Percentiles rank a stretch among this genome's conserved stretches.
phyloP scores from a whole-genome alignment of 2,329 filamentous ascomycete genomes.

The Epichloe baconii region DNA sequence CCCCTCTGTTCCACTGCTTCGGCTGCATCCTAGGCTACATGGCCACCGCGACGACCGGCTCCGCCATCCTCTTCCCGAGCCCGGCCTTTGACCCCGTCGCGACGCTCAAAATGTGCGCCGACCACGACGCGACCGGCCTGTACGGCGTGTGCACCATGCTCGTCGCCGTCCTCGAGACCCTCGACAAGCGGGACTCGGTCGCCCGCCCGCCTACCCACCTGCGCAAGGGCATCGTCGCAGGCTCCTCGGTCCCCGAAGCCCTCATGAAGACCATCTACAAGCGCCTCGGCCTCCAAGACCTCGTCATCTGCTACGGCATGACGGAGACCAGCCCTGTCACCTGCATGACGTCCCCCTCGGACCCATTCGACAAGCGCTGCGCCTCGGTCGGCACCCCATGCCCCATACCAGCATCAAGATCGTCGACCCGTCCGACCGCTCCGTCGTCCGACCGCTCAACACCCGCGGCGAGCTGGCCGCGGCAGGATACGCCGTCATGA shows the following conservation, averaged over 20 bases:
- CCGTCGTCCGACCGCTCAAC: conserved; percentile 50
- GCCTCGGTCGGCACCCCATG: conserved; percentile 66
- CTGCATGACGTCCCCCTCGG: conserved; percentile 70
- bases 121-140: conserved; percentile 47
- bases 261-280: conserved; percentile 67
- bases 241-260: conserved; percentile 68
- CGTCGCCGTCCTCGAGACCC: conserved; percentile 67
- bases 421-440: conserved; percentile 53
- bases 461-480: conserved; percentile 70
- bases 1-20: conserved; percentile 88
- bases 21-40: conserved; percentile 88
- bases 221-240: conserved; percentile 83
- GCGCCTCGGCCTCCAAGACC: conserved; percentile 60
- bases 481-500: conserved; percentile 78
- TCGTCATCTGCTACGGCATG: conserved; percentile 96
- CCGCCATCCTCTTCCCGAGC: conserved; percentile 70
- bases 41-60: conserved; percentile 73
- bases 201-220: conserved; percentile 27
- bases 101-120: conserved; percentile 44
- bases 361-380: conserved; percentile 61
- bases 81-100: conserved; percentile 77
- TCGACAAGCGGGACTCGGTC: conserved; percentile 32
- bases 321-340: conserved; percentile 73
- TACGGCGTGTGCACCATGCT: conserved; percentile 97
- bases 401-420: conserved; percentile 71